Base-by-base conservation (phyloP, 345 rosid species). In the Citrus cavaleriei region DNA sequence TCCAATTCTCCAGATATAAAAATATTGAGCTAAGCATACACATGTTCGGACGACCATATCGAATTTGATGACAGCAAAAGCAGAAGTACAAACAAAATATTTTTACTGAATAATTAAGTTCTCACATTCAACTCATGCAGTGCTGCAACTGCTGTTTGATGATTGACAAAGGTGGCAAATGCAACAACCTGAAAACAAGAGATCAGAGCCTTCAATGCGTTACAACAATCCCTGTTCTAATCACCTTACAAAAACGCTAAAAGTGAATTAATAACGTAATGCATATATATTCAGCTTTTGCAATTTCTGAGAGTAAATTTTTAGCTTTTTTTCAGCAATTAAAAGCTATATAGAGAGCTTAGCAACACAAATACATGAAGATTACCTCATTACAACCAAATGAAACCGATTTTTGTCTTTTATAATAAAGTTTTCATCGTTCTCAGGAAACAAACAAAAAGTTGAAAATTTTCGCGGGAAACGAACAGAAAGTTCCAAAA, bases 101-200 rank as follows among this genome's bases (percentile, higher is more conserved):
- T n/a, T 40, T 57, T 37, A 77, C 57, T 21, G 72, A 62, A 65
- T 25, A 64, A 30, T 18, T 10, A 55, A 80, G 57, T 77, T 30
- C 93, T 90, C 83, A 93, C 98, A 85, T 95, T 86, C 61, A 95
- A 83, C 27, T 93, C 84, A 69, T 85, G 91, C 90, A 91, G 35
- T 35, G 95, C 96, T 30, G 90, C 90, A 57, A 93, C 76, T 19
- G 97, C 95, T 4, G 91, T 84, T 67, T 91, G 87, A 84, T 90
- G 95, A 85, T 90, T 88, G 75, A 87, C 79, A 74, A 95, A 95
- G 12, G 97, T 91, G 68, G 93, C 96, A 86, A 95, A 95, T 28
- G 98, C 98, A 82, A 93, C 96, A 74, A 91, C 97, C 97, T 94
- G 90, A 60, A 59, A 80, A 51, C 73, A 80, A 61, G 28, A 25